phyloP scores from a whole-genome alignment of 495 filamentous ascomycete genomes.

The Oleoguttula mirabilis region DNA sequence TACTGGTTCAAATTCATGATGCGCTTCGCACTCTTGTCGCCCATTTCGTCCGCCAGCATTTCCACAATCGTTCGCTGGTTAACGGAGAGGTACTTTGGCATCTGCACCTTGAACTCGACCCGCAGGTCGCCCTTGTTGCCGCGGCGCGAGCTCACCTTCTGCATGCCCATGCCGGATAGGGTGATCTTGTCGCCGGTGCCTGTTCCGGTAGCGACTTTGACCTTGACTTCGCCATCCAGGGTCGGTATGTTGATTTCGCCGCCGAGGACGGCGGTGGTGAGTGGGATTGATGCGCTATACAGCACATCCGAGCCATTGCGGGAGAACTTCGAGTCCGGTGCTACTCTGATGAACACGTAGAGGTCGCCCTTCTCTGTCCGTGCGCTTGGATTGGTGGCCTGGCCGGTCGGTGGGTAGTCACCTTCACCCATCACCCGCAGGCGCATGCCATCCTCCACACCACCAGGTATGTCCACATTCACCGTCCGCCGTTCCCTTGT shows the following conservation, averaged over 20 bases:
- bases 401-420: slow-evolving; percentile 67
- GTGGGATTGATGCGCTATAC: slow-evolving; percentile 79
- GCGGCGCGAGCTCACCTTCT: slow-evolving; percentile 49
- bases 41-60: slow-evolving; percentile 90
- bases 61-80: slow-evolving; percentile 88
- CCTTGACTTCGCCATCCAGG: slow-evolving; percentile 74
- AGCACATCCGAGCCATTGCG: slow-evolving; percentile 78
- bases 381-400: slow-evolving; percentile 43
- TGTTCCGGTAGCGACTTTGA: slow-evolving; percentile 80
- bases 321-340: slow-evolving; percentile 73
- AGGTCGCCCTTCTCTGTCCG: slow-evolving; percentile 64
- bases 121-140: slow-evolving; percentile 61
- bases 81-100: slow-evolving; percentile 82
- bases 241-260: slow-evolving; percentile 84
- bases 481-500: slow-evolving; percentile 65
- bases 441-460: slow-evolving; percentile 92
- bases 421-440: slow-evolving; percentile 71
- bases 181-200: slow-evolving; percentile 86
- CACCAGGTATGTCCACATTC: slow-evolving; percentile 78
- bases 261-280: slow-evolving; percentile 86
- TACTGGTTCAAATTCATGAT: slow-evolving; percentile 62
- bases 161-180: slow-evolving; percentile 82
- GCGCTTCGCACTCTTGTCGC: slow-evolving; percentile 78
- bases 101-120: slow-evolving; percentile 87
- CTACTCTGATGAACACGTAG: slow-evolving; percentile 73